Evolutionary conservation across 495 filamentous ascomycete genomes (phyloP), one percentile per base, ranked within the genome.

Genomic region (Aspergillus olivimuriae): DNA sequence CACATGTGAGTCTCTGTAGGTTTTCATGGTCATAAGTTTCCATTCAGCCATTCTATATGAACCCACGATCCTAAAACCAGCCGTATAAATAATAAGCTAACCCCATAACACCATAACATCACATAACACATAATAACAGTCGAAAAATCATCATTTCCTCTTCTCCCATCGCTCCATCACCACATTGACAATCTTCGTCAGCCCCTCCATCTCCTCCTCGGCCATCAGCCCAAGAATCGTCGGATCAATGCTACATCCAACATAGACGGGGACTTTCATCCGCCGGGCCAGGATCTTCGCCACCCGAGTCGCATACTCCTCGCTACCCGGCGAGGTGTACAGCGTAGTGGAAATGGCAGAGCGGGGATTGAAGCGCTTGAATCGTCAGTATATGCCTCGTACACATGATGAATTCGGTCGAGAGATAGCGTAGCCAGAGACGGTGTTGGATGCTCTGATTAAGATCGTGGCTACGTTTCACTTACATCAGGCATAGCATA

Each of bases 121-220:
- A 28, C 24, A 6, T 28, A 28, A 28, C 24, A 28, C 24, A 28
- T 28, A 28, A 28, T 28, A 28, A 28, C n/a, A n/a, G n/a, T n/a
- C n/a, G n/a, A n/a, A n/a, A n/a, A n/a, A n/a, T 36, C 15, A 34
- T 9, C 34, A 28, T 26, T 42, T 34, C 28, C 14, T 31, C 40
- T 46, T 42, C 44, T 54, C 56, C 71, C 49, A 87, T 60, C 47
- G 76, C 74, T 66, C 59, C 53, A 85, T 66, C 10, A 91, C 70
- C 35, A 83, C 70, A 38, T 85, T 76, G 39, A 89, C 80, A 41
- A 89, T 78, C 51, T 74, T 74, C 46, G 70, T 76, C 41, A 96
- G 76, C 2, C 83, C 89, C 54, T 92, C 89, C 84, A 95, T 87
- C 65, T 96, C 91, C 68, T 97, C 91, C 56, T 94, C 87, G n/a